Evolutionary conservation across 495 filamentous ascomycete genomes (phyloP), one percentile per base, ranked within the genome.

Genomic region (Penicillium angulare): DNA sequence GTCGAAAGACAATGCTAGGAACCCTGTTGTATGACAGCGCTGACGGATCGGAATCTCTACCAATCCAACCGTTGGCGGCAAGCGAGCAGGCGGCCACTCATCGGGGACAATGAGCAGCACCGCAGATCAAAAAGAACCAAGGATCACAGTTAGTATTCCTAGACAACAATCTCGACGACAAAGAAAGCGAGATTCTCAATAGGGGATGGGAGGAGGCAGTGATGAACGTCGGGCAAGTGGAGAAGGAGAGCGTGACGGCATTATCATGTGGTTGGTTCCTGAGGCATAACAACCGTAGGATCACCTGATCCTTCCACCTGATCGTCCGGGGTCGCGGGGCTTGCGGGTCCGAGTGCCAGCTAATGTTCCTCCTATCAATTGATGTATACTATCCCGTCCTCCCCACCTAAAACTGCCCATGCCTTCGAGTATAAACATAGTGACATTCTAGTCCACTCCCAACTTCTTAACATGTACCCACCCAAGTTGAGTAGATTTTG

Each of bases 41-140:
- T 60, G 59, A 53, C 47, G 55, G 44, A 43, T 29, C 43, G 26
- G 38, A 38, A 27, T 27, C 29, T 58, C 40, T 61, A 72, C 71
- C 70, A 74, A 70, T 69, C 69, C 55, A 53, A 67, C 52, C 57
- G 72, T 67, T 67, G 65, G 61, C 55, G 61, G 44, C 57, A 52
- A 50, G 49, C 44, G 43, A 64, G 33, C 61, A 59, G 47, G 61
- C 49, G 49, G 61, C 56, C 55, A 60, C 59, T 73, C 72, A 73
- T 75, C 59, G 72, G 72, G 65, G 49, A 53, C 43, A 60, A 62
- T 47, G 66, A 56, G 32, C 51, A 61, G 57, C 56, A 57, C 49
- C 44, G 61, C 62, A 51, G 43, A 29, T 53, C 51, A 41, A 56
- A 49, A 44, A 29, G 56, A 57, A 46, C 44, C 47, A 46, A 52